Conservation (phyloP, 257 asterid species). For the Forsythia viridissima region DNA sequence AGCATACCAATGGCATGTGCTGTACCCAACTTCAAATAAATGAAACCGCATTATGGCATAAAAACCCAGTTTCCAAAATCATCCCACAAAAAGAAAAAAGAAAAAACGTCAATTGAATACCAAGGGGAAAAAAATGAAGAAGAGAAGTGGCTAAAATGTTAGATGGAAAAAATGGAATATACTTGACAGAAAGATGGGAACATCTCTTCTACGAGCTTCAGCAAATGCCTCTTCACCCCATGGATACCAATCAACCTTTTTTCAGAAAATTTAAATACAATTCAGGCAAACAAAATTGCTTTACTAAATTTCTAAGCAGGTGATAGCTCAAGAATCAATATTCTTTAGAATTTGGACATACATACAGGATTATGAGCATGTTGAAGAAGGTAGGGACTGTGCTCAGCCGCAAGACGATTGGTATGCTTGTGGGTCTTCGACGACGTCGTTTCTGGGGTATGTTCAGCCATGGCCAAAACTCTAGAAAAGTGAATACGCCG, state of each 20-base stretch:
- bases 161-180: constrained; percentile 8
- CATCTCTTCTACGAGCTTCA: constrained; percentile 85
- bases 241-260: constrained; percentile 95
- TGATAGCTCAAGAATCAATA: background rate
- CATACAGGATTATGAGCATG: constrained; percentile 93
- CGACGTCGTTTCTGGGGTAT: constrained; percentile 45
- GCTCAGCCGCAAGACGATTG: constrained; percentile 83
- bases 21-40: constrained; percentile 85
- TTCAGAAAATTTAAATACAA: background rate
- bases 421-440: constrained; percentile 45
- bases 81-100: background rate
- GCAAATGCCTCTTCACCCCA: constrained; percentile 96
- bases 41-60: constrained; percentile 25
- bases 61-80: constrained; percentile 11
- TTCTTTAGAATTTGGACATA: background rate
- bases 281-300: background rate
- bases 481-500: constrained; percentile 40
- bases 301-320: constrained; percentile 1
- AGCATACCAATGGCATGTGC: constrained; percentile 97
- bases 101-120: background rate
- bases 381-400: constrained; percentile 93
- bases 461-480: constrained; percentile 62
- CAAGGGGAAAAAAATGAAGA: background rate
- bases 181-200: constrained; percentile 91
- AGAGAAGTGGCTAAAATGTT: background rate